A percentile compares a stretch with the other conserved stretches of the same genome.
Conservation (phyloP, 495 filamentous ascomycete genomes). For the Cenococcum geophilum region DNA sequence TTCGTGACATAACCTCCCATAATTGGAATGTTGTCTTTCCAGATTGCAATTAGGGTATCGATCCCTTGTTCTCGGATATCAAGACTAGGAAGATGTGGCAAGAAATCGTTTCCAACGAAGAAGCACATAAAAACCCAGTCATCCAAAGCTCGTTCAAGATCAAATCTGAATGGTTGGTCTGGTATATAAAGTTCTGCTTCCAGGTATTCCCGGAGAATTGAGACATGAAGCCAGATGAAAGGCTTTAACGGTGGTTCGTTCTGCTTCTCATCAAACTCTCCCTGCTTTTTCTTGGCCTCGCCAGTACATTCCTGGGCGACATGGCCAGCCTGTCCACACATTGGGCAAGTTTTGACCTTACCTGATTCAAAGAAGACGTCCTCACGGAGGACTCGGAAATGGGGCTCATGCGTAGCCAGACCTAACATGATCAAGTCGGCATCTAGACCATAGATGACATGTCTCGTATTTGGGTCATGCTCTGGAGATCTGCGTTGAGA, state of each 20-base stretch:
- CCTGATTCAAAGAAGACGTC: conserved; percentile 92
- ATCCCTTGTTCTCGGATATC: conserved; percentile 97
- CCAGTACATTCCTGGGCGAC: conserved; percentile 77
- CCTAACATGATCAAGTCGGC: conserved; percentile 99
- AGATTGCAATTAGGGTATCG: conserved; percentile 89
- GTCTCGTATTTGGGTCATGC: conserved; percentile 92
- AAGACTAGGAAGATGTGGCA: conserved; percentile 91
- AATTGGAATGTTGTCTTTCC: conserved; percentile 81
- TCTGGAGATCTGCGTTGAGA: conserved; percentile 84
- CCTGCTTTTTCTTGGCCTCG: conserved; percentile 73
- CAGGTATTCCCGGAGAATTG: conserved; percentile 86
- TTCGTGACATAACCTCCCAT: conserved; percentile 96
- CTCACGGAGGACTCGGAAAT: conserved; percentile 94
- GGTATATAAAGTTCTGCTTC: conserved; percentile 81
- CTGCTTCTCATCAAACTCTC: conserved; percentile 80
- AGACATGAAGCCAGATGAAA: conserved; percentile 97
- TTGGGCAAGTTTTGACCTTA: conserved; percentile 68
- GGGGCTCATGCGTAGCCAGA: conserved; percentile 91
- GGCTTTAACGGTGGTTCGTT: conserved; percentile 65
- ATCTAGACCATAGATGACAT: conserved; percentile 93
- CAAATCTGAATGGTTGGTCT: conserved; percentile 69
- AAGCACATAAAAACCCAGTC: conserved; percentile 99
- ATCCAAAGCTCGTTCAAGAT: conserved; percentile 93
- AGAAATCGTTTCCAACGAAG: conserved; percentile 98
- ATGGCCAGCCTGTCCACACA: conserved; percentile 90